Evolutionary conservation across 106 monocot species (phyloP), one percentile per base, ranked within the genome.

Genomic region (Dactylorhiza incarnata): DNA sequence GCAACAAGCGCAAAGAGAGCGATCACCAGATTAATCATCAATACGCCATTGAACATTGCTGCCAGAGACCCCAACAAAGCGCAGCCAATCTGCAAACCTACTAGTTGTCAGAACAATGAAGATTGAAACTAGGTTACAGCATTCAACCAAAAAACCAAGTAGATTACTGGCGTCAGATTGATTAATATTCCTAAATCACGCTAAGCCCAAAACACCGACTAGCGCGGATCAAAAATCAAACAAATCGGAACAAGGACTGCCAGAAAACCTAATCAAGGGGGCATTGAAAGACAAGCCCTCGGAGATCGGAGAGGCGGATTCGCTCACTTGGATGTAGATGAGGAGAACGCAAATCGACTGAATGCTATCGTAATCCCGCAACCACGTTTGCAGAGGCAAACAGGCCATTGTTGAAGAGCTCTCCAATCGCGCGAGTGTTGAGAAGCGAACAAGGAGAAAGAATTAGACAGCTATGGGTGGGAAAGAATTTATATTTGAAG

Each of bases 1-100:
- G 92, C 89, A 8, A 93, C 82, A 11, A 93, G 76, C 0, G 89
- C 92, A 76, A 89, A 93, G 48, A 93, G 85, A 13, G 89, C 78
- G 20, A 87, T 80, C 66, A 82, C 89, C 16, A 93, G 79, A 79
- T 93, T 87, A 63, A 89, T 61, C 87, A 93, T 76, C 78, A 85
- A 23, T 56, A 93, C 87, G 20, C 89, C 92, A 71, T 85, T 93
- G 73, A 85, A 93, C 75, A 76, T 37, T 5, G 87, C 89, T 14
- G 87, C 85, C 22, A 93, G 71, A 6, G 92, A 93, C 47, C 92
- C 92, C 24, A 93, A 48, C 73, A 93, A 20, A 14, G 92, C 49
- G 68, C 92, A 89, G 7, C 83, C 92, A 82, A 93, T 89, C 92
- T 92, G 61, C 44, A 78, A 14, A 50, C 8, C 23, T 78, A 49